Evolutionary conservation across 2,329 filamentous ascomycete genomes (phyloP).

Genomic region (Diaporthe ampelina): DNA sequence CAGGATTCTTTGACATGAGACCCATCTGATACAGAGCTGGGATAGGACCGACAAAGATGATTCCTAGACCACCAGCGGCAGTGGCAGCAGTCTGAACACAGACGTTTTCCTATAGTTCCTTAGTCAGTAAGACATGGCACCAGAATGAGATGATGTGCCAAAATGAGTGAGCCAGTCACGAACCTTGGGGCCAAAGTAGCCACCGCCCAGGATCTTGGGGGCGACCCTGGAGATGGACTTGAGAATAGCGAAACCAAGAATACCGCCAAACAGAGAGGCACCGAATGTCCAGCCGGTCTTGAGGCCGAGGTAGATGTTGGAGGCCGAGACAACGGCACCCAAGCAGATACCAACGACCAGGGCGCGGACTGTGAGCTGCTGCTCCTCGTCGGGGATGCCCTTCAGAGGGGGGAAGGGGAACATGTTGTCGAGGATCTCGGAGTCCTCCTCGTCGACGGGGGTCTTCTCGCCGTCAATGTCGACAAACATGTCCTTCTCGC

Average conservation of each 20-base stretch:
- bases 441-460: neutral
- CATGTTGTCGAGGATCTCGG: slow-evolving; percentile 28
- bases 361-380: slow-evolving; percentile 18
- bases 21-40: slow-evolving; percentile 68
- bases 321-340: slow-evolving; percentile 21
- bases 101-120: slow-evolving; percentile 61
- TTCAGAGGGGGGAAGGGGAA: slow-evolving; percentile 23
- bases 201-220: slow-evolving; percentile 62
- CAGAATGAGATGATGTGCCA: neutral
- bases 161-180: neutral
- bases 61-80: slow-evolving; percentile 66
- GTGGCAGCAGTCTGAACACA: slow-evolving; percentile 68
- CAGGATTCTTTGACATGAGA: slow-evolving; percentile 51
- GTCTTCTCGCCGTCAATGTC: slow-evolving; percentile 19
- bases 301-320: slow-evolving; percentile 49
- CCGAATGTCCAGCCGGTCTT: slow-evolving; percentile 62
- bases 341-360: slow-evolving; percentile 7
- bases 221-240: slow-evolving; percentile 62
- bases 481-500: slow-evolving; percentile 28
- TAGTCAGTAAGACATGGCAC: neutral
- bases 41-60: slow-evolving; percentile 68
- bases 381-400: slow-evolving; percentile 21
- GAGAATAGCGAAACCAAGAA: slow-evolving; percentile 69
- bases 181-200: slow-evolving; percentile 65
- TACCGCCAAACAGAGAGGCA: slow-evolving; percentile 62